These are phyloP conservation scores for Daldinia childiae DNA, from an alignment of 495 filamentous ascomycete species.

Conservation along the genomic window DNA sequence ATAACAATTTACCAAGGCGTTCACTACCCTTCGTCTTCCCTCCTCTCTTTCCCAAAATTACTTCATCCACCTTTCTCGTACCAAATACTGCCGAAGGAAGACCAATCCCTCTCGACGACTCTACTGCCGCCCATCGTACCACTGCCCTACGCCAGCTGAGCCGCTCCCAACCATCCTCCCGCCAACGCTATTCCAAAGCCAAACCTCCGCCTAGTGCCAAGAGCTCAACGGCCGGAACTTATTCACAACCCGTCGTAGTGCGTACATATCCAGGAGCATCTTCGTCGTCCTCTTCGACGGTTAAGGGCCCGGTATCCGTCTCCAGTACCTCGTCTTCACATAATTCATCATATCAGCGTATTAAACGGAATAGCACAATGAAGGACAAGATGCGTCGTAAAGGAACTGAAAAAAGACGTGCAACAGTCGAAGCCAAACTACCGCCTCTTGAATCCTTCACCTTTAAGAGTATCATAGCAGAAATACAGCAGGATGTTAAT, in stretches of 20 bases:
- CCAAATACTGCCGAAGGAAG: conserved; percentile 57
- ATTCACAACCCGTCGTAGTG: conserved; percentile 65
- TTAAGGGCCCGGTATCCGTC: conserved; percentile 14
- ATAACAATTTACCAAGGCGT: conserved; percentile 23
- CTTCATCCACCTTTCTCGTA: conserved; percentile 54
- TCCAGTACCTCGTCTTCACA: conserved; percentile 16
- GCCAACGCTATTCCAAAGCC: conserved; percentile 56
- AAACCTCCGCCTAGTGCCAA: conserved; percentile 38
- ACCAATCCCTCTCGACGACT: conserved; percentile 55
- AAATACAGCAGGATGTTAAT: conserved; percentile 55
- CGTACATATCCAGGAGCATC: conserved; percentile 60
- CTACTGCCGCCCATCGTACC: conserved; percentile 51
- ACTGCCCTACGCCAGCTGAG: conserved; percentile 57
- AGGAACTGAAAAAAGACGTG: conserved; percentile 36
- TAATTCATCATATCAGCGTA: conserved; percentile 17
- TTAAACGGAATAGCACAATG: conserved; percentile 20
- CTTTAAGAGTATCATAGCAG: conserved; percentile 66
- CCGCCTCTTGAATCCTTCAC: conserved; percentile 66
- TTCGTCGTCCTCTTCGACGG: conserved; percentile 35
- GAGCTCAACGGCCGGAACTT: conserved; percentile 61
- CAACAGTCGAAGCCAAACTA: conserved; percentile 45
- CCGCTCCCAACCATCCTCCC: conserved; percentile 54
- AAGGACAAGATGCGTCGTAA: conserved; percentile 47
- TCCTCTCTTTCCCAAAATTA: conserved; percentile 50
- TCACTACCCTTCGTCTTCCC: conserved; percentile 52